A percentile compares a stretch with the other conserved stretches of the same genome.
Conservation (phyloP, 441 rosid species). For the Syzygium syzygioides region DNA sequence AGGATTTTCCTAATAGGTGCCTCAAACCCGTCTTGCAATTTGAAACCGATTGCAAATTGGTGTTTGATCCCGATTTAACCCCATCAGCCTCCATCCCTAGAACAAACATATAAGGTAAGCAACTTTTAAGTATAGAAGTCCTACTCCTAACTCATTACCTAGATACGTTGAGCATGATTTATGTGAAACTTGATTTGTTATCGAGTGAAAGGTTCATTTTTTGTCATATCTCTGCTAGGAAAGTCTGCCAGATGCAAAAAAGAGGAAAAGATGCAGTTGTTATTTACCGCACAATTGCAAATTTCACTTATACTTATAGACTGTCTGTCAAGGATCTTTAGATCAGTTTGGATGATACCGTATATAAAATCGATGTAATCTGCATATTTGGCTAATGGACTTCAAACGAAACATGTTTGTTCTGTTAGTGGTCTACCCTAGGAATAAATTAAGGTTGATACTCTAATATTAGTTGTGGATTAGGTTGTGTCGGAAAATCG, state of each 20-base stretch:
- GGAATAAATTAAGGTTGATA: too few relatives aligned
- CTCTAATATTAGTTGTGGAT: too few relatives aligned
- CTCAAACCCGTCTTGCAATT: not conserved
- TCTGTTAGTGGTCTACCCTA: not conserved
- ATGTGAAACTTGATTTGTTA: not conserved
- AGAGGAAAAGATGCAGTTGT: not conserved
- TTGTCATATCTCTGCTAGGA: not conserved
- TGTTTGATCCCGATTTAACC: not conserved
- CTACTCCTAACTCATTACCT: not conserved
- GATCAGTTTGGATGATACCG: rapidly evolving
- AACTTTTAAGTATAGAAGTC: not conserved
- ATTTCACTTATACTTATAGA: too few relatives aligned
- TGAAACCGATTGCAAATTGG: not conserved
- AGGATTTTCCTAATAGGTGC: not conserved
- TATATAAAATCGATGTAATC: not conserved
- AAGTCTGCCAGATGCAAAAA: not conserved
- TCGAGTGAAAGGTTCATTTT: not conserved
- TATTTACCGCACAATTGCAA: not conserved
- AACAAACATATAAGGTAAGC: not conserved
- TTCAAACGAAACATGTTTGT: not conserved
- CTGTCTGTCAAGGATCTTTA: not conserved
- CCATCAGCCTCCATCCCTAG: not conserved
- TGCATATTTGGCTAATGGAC: not conserved
- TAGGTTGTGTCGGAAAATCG: too few relatives aligned
- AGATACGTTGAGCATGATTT: not conserved